A percentile compares a stretch with the other conserved stretches of the same genome.
Conservation (phyloP, 768 basidiomycete species). For the Naganishia kalamii region DNA sequence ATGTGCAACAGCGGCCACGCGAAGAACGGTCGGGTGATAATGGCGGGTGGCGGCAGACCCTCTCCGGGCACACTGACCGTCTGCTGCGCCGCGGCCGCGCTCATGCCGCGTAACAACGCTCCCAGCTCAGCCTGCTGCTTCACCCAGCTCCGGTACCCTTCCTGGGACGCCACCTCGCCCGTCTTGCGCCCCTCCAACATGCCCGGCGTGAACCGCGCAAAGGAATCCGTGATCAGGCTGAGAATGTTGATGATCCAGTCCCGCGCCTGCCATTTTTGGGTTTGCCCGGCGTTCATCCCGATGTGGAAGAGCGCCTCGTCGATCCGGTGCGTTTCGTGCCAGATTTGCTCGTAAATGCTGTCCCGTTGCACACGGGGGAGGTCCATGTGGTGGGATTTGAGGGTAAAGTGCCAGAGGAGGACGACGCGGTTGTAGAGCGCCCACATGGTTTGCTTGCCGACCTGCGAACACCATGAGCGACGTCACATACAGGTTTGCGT, state of each 20-base stretch:
- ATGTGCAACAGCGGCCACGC: conserved; percentile 18
- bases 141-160: conserved; percentile 16
- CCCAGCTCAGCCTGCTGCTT: conserved; percentile 13
- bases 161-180: not conserved
- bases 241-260: conserved; percentile 22
- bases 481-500: not conserved
- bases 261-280: conserved; percentile 22
- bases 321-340: conserved; percentile 22
- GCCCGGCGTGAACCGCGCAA: conserved; percentile 7
- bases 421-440: conserved; percentile 22
- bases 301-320: conserved; percentile 21
- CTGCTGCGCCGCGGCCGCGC: not conserved
- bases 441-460: conserved; percentile 24
- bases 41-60: not conserved
- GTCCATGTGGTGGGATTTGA: not conserved
- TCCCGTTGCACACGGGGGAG: not conserved
- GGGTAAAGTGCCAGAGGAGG: conserved; percentile 25
- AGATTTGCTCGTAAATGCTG: conserved; percentile 12
- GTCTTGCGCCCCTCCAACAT: not conserved
- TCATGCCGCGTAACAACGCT: not conserved
- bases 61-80: not conserved
- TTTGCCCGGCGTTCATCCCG: conserved; percentile 16
- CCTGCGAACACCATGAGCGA: not conserved
- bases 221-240: conserved; percentile 8
- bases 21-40: conserved; percentile 13